These are phyloP conservation scores for Aspergillus sp. DNA, from an alignment of 2,329 filamentous ascomycete genomes.

Conservation along the genomic window DNA sequence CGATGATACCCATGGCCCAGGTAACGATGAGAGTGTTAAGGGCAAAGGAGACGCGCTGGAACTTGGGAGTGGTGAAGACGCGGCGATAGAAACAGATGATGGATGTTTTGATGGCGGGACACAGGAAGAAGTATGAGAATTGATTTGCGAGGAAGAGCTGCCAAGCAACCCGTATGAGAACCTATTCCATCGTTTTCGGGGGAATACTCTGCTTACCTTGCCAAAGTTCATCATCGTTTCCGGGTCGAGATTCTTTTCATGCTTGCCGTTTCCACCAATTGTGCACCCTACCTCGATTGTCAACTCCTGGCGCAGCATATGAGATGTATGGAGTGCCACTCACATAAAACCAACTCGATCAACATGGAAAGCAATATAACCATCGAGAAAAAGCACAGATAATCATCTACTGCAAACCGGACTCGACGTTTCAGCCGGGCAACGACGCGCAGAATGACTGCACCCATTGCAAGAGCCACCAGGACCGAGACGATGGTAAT, in stretches of 20 bases:
- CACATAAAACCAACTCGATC: slow-evolving; percentile 23
- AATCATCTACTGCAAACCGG: slow-evolving; percentile 24
- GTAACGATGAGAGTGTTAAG: slow-evolving; percentile 22
- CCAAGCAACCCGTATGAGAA: neutral
- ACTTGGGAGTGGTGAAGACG: slow-evolving; percentile 22
- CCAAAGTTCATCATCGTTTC: slow-evolving; percentile 21
- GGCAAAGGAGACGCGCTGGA: slow-evolving; percentile 18
- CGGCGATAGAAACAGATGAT: slow-evolving; percentile 30
- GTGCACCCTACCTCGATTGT: slow-evolving; percentile 18
- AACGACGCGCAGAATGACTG: slow-evolving; percentile 18
- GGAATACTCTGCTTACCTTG: slow-evolving; percentile 15
- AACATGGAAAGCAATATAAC: slow-evolving; percentile 22
- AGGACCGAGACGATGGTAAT: slow-evolving; percentile 24
- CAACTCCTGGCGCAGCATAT: neutral
- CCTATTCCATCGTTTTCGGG: neutral
- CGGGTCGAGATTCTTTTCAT: slow-evolving; percentile 12
- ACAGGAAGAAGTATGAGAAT: slow-evolving; percentile 28
- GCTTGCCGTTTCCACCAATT: slow-evolving; percentile 24
- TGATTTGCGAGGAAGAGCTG: slow-evolving; percentile 28
- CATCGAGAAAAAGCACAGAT: slow-evolving; percentile 20
- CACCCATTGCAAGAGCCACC: slow-evolving; percentile 19
- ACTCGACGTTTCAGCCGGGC: slow-evolving; percentile 23
- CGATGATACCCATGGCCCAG: slow-evolving; percentile 23
- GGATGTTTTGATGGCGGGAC: slow-evolving; percentile 26
- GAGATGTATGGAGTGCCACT: slow-evolving; percentile 1